These are phyloP conservation scores for Calonectria pseudoreteaudii DNA, from an alignment of 2,329 filamentous ascomycete genomes.

Conservation along the genomic window DNA sequence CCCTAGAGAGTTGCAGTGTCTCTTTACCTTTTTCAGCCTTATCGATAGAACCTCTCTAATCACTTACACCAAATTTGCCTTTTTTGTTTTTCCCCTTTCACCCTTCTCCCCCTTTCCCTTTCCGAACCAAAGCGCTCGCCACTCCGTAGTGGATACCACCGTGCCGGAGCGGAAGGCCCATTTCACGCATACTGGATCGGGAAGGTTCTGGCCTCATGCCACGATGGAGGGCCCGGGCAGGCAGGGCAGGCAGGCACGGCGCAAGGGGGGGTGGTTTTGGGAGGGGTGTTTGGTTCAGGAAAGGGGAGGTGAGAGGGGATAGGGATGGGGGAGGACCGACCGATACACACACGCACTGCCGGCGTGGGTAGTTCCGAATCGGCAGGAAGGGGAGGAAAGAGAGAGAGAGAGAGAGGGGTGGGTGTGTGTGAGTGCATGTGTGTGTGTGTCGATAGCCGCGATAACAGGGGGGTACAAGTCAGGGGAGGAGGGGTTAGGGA, in stretches of 20 bases:
- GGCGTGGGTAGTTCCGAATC: background rate
- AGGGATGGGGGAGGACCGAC: background rate
- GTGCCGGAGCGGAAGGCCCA: background rate
- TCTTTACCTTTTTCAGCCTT: background rate
- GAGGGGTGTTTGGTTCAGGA: background rate
- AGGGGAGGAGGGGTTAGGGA: background rate
- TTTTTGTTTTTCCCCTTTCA: no score
- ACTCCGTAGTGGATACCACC: slow-evolving; percentile 16
- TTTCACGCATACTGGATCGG: slow-evolving; percentile 7
- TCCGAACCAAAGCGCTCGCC: background rate
- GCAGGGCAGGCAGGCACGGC: background rate
- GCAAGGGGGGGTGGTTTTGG: background rate
- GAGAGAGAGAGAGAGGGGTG: background rate
- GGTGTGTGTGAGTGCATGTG: no score
- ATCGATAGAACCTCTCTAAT: background rate
- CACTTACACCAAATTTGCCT: background rate
- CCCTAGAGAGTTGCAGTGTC: no score
- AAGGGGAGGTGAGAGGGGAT: no score
- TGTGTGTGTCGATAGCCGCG: background rate
- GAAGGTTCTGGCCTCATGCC: slow-evolving; percentile 1
- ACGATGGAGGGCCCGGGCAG: background rate
- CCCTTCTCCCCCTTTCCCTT: no score
- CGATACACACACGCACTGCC: background rate
- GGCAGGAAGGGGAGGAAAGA: background rate
- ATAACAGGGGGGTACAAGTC: background rate